phyloP scores from a whole-genome alignment of 495 filamentous ascomycete species.

The Penicillium daleae region DNA sequence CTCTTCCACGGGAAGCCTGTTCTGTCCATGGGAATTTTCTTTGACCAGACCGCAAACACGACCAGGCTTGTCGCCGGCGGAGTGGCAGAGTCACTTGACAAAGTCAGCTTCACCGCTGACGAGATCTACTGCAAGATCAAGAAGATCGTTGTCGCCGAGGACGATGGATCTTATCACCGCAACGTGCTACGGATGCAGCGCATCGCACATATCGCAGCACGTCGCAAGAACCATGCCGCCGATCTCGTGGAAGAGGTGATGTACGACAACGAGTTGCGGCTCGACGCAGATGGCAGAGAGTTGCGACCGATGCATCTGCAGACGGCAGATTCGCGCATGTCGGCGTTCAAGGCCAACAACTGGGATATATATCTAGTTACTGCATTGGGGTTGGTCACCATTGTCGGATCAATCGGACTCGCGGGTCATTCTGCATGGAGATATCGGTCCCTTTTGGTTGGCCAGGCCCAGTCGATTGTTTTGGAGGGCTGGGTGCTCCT shows the following conservation, averaged over 20 bases:
- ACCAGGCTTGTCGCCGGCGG: constrained; percentile 36
- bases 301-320: constrained; percentile 43
- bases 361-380: constrained; percentile 29
- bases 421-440: no score
- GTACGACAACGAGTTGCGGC: constrained; percentile 26
- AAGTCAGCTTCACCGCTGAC: constrained; percentile 34
- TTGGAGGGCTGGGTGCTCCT: no score
- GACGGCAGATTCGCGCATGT: constrained; percentile 46
- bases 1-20: constrained; percentile 40
- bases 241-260: constrained; percentile 46
- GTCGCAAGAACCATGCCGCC: constrained; percentile 38
- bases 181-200: constrained; percentile 37
- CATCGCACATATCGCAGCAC: constrained; percentile 38
- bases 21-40: constrained; percentile 38
- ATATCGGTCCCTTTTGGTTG: no score
- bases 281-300: neutral
- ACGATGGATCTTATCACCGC: constrained; percentile 24
- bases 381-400: constrained; percentile 12
- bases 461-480: no score
- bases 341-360: constrained; percentile 38
- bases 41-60: constrained; percentile 39
- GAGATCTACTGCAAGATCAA: constrained; percentile 31
- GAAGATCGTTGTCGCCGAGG: neutral
- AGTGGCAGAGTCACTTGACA: constrained; percentile 32
- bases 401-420: no score